phyloP scores from a whole-genome alignment of 2,329 filamentous ascomycete species.

The Colletotrichum ledebouriae region DNA sequence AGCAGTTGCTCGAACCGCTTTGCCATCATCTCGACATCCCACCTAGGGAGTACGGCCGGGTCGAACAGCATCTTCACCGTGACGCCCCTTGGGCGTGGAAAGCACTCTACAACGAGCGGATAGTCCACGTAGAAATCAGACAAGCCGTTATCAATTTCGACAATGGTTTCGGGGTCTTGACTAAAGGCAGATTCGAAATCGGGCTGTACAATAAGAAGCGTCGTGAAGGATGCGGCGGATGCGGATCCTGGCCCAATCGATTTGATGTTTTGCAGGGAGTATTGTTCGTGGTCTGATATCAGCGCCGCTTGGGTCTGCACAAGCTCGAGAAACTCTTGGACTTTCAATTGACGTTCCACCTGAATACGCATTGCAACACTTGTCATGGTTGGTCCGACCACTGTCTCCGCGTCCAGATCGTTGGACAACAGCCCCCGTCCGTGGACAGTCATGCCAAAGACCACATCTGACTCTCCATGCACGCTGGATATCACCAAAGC shows the following conservation, averaged over 20 bases:
- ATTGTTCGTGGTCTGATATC: conserved; percentile 3
- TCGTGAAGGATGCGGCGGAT: conserved; percentile 14
- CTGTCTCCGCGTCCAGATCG: conserved; percentile 10
- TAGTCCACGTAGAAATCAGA: conserved; percentile 20
- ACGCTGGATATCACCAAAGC: conserved; percentile 10
- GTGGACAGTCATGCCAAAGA: conserved; percentile 3
- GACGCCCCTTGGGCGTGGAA: conserved; percentile 11
- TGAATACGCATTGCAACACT: background rate
- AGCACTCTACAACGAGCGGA: conserved; percentile 14
- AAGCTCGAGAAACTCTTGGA: background rate
- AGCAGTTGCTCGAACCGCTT: conserved; percentile 11
- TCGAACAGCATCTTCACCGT: conserved; percentile 20
- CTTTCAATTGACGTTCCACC: background rate
- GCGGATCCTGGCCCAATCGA: background rate
- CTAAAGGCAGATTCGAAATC: conserved; percentile 11
- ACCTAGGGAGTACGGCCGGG: conserved; percentile 5
- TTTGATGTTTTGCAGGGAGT: background rate
- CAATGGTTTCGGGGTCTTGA: conserved; percentile 1
- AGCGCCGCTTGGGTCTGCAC: background rate
- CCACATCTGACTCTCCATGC: conserved; percentile 10
- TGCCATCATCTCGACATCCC: conserved; percentile 17
- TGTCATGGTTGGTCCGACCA: background rate
- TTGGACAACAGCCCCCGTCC: background rate
- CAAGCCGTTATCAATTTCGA: conserved; percentile 4
- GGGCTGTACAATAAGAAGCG: conserved; percentile 16